Evolutionary conservation across 257 asterid genomes (phyloP).

Genomic region (Solanum gandarillasii): DNA sequence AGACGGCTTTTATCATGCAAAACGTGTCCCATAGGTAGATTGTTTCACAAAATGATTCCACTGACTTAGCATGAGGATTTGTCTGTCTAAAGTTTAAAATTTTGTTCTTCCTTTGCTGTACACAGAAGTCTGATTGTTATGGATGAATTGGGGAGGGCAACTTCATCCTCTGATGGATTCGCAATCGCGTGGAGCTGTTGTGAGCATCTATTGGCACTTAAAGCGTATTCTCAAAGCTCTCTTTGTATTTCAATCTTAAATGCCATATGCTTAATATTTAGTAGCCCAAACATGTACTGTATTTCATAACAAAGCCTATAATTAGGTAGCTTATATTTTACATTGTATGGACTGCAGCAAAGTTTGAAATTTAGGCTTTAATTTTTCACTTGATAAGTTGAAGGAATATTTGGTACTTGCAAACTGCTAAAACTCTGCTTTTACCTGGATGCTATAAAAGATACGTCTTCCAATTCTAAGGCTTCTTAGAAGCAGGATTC

Average conservation of each 20-base stretch:
- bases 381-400: not conserved
- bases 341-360: not conserved
- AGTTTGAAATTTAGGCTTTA: not conserved
- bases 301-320: not conserved
- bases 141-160: slow-evolving; percentile 98
- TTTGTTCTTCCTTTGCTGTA: slow-evolving; percentile 6
- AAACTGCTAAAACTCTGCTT: not conserved
- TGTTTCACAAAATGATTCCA: not conserved
- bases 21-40: slow-evolving; percentile 69
- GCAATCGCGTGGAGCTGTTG: slow-evolving; percentile 98
- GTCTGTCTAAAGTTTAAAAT: not conserved
- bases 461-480: not conserved
- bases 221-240: slow-evolving; percentile 46
- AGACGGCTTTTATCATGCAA: slow-evolving; percentile 90
- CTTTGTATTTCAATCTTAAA: not conserved
- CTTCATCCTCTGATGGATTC: slow-evolving; percentile 94
- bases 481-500: not conserved
- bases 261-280: not conserved
- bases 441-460: not conserved
- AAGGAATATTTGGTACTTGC: not conserved
- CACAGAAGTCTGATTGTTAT: slow-evolving; percentile 84
- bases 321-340: not conserved
- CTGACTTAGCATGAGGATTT: not conserved
- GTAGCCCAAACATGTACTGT: not conserved
- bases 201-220: slow-evolving; percentile 77